Base-by-base conservation (phyloP, 208 protist species). In the Leishmania braziliensis region DNA sequence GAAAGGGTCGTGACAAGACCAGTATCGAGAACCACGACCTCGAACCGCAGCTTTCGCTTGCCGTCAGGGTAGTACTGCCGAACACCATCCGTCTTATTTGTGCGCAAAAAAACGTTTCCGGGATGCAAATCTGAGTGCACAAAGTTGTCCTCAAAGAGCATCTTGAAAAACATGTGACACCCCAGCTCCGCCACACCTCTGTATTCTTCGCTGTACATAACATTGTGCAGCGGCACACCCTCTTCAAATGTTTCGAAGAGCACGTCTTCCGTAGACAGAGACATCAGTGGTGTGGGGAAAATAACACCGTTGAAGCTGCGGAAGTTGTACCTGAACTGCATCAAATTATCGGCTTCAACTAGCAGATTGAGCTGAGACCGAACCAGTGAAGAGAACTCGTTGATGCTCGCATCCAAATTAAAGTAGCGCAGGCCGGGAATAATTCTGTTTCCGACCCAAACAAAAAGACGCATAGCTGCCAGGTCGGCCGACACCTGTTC, bases 131-230 rank as follows among this genome's bases (percentile, higher is more conserved):
- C 97, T 5, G 95, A 97, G 84, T 99, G 97, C 46, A 98, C 89
- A 89, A 98, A 98, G 81, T 98, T 98, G 87, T 99, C 94, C 63
- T 97, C 86, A 75, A 99, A 97, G 14, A 98, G 89, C 97, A 99
- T 99, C 81, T 98, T 98, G 14, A 99, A 81, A 79, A 98, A 99
- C 88, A 96, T 95, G 72, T 98, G 91, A 72, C 95, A 97, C 3
- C 96, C 96, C 10, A 94, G 65, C 63, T 92, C 87, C 0, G 96
- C 96, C 62, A 98, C 29, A 48, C 94, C 91, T 6, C 78, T 77
- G 48, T 94, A 93, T 29, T 91, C 85, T 18, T 89, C 79, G 20
- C 78, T 84, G 69, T 83, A 83, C 36, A 84, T 60, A 36, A 95
- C 58, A 65, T 89, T 80, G 68, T 95, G 86, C 53, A 99, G 83